Evolutionary conservation across 441 rosid genomes (phyloP).

Genomic region (Euphorbia schlechtendalii): DNA sequence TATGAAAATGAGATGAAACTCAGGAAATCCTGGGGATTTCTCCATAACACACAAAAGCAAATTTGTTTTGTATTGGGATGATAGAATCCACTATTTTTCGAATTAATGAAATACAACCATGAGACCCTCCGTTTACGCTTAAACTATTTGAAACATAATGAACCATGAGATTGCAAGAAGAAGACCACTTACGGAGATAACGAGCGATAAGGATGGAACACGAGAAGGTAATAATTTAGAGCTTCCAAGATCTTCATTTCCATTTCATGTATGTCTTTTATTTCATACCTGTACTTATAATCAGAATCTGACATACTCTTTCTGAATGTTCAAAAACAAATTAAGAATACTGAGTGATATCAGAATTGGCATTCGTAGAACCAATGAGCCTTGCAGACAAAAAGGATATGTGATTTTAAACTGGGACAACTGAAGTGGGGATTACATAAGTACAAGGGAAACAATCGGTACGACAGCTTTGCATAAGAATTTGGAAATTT

Average conservation of each 20-base stretch:
- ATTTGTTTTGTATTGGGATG: neutral
- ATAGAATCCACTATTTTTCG: neutral
- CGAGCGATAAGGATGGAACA: slow-evolving; percentile 88
- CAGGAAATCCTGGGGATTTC: neutral
- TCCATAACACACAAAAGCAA: neutral
- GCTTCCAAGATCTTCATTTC: slow-evolving; percentile 98
- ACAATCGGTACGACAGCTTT: neutral
- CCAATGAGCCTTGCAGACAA: neutral
- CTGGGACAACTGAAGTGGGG: neutral
- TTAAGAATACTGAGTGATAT: slow-evolving; percentile 11
- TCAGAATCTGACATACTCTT: slow-evolving; percentile 82
- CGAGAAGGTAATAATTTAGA: slow-evolving; percentile 82
- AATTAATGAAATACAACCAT: neutral
- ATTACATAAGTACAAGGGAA: neutral
- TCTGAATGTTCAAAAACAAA: slow-evolving; percentile 35
- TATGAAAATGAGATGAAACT: neutral
- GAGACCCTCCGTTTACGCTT: neutral
- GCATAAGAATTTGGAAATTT: neutral
- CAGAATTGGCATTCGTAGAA: slow-evolving; percentile 8
- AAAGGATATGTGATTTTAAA: neutral
- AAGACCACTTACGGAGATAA: slow-evolving; percentile 55
- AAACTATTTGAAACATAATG: neutral
- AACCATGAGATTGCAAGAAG: slow-evolving; percentile 9
- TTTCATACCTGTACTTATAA: slow-evolving; percentile 70
- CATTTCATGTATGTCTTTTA: slow-evolving; percentile 93